Percentiles rank a stretch among this genome's conserved stretches.
phyloP scores from a whole-genome alignment of 1,284 basidiomycete genomes.

The Cryptococcus hybrid region DNA sequence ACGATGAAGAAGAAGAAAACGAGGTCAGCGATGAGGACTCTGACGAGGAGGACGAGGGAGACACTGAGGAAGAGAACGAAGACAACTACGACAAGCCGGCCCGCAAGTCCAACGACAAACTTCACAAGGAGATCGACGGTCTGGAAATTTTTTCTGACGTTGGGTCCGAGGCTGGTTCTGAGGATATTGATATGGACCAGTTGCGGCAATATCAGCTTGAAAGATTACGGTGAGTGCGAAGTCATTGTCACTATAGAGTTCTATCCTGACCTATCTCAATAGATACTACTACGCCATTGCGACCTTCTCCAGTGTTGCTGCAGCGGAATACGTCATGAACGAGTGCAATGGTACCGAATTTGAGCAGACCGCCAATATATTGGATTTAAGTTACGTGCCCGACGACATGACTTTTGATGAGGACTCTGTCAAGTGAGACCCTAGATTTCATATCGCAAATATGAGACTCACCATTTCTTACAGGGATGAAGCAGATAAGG shows the following conservation, averaged over 20 bases:
- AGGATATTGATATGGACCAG: slow-evolving; percentile 77
- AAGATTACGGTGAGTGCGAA: slow-evolving; percentile 67
- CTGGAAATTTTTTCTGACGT: slow-evolving; percentile 43
- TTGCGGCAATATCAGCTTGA: slow-evolving; percentile 92
- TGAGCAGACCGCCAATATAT: slow-evolving; percentile 93
- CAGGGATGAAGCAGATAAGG: slow-evolving; percentile 80
- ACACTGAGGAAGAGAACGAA: slow-evolving; percentile 49
- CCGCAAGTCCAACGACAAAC: not conserved
- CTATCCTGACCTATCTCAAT: not conserved
- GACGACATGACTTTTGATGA: slow-evolving; percentile 89
- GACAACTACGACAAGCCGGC: slow-evolving; percentile 1
- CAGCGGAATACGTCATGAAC: slow-evolving; percentile 76
- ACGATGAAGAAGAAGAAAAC: slow-evolving; percentile 18
- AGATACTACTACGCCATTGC: slow-evolving; percentile 98
- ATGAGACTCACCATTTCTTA: not conserved
- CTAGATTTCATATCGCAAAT: not conserved
- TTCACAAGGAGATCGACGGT: slow-evolving; percentile 20
- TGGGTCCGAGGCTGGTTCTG: slow-evolving; percentile 52
- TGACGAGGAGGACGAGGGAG: slow-evolving; percentile 57
- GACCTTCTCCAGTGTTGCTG: slow-evolving; percentile 75
- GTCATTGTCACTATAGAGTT: not conserved
- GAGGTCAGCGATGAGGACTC: slow-evolving; percentile 17
- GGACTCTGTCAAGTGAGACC: slow-evolving; percentile 61
- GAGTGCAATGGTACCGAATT: slow-evolving; percentile 95
- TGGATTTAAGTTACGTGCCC: slow-evolving; percentile 92